These are phyloP conservation scores for Zygoascus tannicola DNA, from an alignment of 805 yeast species.

Conservation along the genomic window DNA sequence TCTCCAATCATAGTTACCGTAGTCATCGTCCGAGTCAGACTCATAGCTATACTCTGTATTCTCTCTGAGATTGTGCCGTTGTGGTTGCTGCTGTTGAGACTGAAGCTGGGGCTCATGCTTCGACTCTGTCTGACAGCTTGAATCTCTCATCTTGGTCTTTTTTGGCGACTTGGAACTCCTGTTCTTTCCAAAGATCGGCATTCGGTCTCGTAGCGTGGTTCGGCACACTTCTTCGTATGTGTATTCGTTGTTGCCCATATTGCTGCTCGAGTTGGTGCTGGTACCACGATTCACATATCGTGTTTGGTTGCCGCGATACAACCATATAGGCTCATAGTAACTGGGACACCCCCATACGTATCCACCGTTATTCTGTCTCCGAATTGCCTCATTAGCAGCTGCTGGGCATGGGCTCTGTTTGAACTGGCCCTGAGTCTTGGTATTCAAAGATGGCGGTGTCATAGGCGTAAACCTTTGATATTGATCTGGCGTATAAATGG, in stretches of 20 bases:
- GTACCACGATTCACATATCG: background rate
- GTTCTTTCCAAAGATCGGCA: slow-evolving; percentile 1
- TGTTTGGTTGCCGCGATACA: background rate
- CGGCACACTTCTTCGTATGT: background rate
- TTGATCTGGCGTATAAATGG: background rate
- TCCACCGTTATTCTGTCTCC: background rate
- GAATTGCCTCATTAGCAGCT: background rate
- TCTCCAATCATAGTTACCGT: background rate
- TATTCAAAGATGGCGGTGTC: background rate
- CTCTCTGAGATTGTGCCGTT: too few relatives aligned
- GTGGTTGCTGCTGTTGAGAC: too few relatives aligned
- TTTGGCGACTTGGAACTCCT: background rate
- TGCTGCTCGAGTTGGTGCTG: background rate
- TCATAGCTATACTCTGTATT: too few relatives aligned
- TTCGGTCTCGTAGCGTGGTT: slow-evolving; percentile 1
- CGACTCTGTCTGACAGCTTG: too few relatives aligned
- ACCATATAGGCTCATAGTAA: slow-evolving; percentile 3
- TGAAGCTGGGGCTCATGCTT: too few relatives aligned
- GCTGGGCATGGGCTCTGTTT: background rate
- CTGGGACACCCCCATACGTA: background rate
- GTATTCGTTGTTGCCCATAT: background rate
- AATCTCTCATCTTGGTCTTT: too few relatives aligned
- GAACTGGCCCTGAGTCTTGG: background rate
- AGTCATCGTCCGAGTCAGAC: background rate
- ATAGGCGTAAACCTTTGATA: background rate